phyloP scores from a whole-genome alignment of 2,329 filamentous ascomycete species.

The Erysiphe pulchra region DNA sequence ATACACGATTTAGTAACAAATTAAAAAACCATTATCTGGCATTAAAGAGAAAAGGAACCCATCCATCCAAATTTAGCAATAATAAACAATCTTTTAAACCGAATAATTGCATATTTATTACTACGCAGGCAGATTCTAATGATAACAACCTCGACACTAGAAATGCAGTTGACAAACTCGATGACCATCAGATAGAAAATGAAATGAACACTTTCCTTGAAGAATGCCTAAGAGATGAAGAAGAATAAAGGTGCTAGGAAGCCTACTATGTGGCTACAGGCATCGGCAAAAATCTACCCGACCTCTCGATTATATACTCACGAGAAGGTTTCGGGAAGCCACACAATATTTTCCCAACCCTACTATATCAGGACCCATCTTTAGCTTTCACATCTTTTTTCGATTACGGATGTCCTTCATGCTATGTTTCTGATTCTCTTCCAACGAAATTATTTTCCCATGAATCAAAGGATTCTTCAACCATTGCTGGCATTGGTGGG shows the following conservation, averaged over 20 bases:
- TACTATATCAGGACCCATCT: background rate
- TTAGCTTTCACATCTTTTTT: background rate
- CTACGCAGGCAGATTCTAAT: background rate
- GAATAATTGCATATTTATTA: background rate
- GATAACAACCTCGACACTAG: background rate
- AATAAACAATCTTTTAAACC: background rate
- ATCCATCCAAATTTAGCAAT: background rate
- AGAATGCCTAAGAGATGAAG: background rate
- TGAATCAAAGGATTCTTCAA: background rate
- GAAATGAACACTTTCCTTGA: background rate
- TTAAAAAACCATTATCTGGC: background rate
- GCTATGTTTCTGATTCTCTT: background rate
- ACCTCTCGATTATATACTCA: background rate
- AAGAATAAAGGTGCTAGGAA: background rate
- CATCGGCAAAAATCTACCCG: background rate
- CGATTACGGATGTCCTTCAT: background rate
- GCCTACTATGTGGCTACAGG: background rate
- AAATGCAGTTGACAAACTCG: background rate
- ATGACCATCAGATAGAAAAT: background rate
- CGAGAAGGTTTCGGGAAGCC: background rate
- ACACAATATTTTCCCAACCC: background rate
- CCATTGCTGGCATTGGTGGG: background rate
- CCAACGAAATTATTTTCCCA: background rate
- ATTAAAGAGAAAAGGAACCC: background rate
- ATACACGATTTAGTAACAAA: too few relatives aligned